phyloP scores from a whole-genome alignment of 2,329 filamentous ascomycete species.

The Thielaviopsis musarum region DNA sequence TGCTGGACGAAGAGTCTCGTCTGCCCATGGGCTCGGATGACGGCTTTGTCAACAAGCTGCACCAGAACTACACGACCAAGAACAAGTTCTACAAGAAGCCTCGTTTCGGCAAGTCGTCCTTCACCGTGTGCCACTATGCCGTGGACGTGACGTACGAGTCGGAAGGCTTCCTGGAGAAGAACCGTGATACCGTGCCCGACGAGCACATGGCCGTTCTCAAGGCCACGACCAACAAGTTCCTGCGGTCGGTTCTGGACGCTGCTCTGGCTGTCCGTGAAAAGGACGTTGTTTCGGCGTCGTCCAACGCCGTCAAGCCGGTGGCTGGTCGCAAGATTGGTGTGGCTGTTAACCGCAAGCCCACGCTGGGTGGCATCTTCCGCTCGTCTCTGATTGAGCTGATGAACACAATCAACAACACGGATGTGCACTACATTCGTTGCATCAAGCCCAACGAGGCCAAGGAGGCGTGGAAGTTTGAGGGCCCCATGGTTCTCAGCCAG shows the following conservation, averaged over 20 bases:
- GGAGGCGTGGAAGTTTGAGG: slow-evolving; percentile 93
- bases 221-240: slow-evolving; percentile 69
- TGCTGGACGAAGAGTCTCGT: slow-evolving; percentile 90
- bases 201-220: slow-evolving; percentile 91
- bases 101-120: slow-evolving; percentile 88
- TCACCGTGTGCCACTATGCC: slow-evolving; percentile 97
- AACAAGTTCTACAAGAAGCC: slow-evolving; percentile 98
- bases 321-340: slow-evolving; percentile 77
- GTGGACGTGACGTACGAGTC: slow-evolving; percentile 97
- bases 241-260: slow-evolving; percentile 68
- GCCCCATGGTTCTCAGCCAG: slow-evolving; percentile 96
- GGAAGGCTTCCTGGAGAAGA: slow-evolving; percentile 98
- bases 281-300: slow-evolving; percentile 48
- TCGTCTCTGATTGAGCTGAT: slow-evolving; percentile 96
- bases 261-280: slow-evolving; percentile 81
- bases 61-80: slow-evolving; percentile 86
- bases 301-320: slow-evolving; percentile 60
- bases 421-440: slow-evolving; percentile 97
- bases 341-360: slow-evolving; percentile 89
- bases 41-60: slow-evolving; percentile 88
- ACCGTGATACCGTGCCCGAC: slow-evolving; percentile 93
- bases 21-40: slow-evolving; percentile 95
- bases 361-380: slow-evolving; percentile 95
- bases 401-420: slow-evolving; percentile 92
- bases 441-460: slow-evolving; percentile 99